Percentiles rank a stretch among this genome's conserved stretches.
These are phyloP conservation scores for Hyphochytrium catenoides DNA, from an alignment of 352 stramenopile genomes.

Conservation along the genomic window DNA sequence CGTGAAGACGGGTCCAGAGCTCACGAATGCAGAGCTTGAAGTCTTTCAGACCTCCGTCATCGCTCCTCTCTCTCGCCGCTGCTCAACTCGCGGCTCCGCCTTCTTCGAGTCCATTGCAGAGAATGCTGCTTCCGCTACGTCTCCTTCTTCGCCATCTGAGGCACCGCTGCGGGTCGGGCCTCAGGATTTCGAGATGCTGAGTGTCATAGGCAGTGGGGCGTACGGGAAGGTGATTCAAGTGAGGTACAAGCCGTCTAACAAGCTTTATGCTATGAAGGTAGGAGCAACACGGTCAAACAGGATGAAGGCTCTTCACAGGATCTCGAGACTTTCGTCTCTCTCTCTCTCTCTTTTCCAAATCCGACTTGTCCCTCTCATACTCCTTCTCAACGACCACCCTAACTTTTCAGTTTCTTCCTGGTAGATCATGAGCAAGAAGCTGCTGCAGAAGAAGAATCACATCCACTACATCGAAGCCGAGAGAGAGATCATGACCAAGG, in stretches of 20 bases:
- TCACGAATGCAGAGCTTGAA: too few relatives aligned
- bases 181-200: slow-evolving; percentile 47
- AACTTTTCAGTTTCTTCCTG: background rate
- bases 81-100: too few relatives aligned
- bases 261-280: slow-evolving; percentile 61
- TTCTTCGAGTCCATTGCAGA: too few relatives aligned
- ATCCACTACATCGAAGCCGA: slow-evolving; percentile 43
- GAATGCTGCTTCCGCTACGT: too few relatives aligned
- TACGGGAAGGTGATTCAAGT: slow-evolving; percentile 66
- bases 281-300: too few relatives aligned
- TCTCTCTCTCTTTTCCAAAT: background rate
- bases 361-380: background rate
- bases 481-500: slow-evolving; percentile 61
- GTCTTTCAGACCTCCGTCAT: too few relatives aligned
- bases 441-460: slow-evolving; percentile 56
- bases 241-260: slow-evolving; percentile 29
- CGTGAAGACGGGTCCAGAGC: too few relatives aligned
- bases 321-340: background rate
- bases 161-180: too few relatives aligned
- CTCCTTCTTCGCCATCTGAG: too few relatives aligned
- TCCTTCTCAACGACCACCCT: background rate
- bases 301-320: too few relatives aligned
- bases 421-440: slow-evolving; percentile 55
- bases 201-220: slow-evolving; percentile 48
- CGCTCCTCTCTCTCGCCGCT: too few relatives aligned